phyloP scores from a whole-genome alignment of 306 rosid species.

The Quercus aquifolioides region DNA sequence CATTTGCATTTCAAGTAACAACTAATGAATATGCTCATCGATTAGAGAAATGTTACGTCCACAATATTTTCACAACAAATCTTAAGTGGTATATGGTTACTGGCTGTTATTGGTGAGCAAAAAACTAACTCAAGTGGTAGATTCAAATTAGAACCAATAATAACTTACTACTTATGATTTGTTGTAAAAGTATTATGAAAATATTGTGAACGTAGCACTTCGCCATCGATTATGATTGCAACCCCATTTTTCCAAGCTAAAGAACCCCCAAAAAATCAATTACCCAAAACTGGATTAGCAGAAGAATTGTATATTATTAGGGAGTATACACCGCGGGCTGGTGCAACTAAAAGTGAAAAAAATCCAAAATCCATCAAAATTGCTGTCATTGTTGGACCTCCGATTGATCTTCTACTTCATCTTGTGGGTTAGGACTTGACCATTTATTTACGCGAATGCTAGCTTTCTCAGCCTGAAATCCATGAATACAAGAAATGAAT shows the following conservation, averaged over 20 bases:
- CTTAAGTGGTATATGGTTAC: accelerated
- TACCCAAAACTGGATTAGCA: neutral
- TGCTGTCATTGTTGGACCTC: neutral
- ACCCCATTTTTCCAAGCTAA: neutral
- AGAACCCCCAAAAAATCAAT: neutral
- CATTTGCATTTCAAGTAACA: too few relatives aligned
- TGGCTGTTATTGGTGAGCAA: too few relatives aligned
- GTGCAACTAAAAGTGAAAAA: too few relatives aligned
- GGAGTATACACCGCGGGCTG: neutral
- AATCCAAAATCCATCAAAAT: neutral
- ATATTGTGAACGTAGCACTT: too few relatives aligned
- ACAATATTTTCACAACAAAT: too few relatives aligned
- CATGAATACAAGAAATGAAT: neutral
- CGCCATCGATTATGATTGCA: neutral
- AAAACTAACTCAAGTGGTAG: too few relatives aligned
- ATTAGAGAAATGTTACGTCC: too few relatives aligned
- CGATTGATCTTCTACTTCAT: neutral
- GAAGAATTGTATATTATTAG: neutral
- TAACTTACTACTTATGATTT: too few relatives aligned
- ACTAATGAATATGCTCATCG: too few relatives aligned
- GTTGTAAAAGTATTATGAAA: too few relatives aligned
- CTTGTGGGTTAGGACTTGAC: slow-evolving; percentile 22
- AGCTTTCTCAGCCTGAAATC: slow-evolving; percentile 49
- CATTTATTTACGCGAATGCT: slow-evolving; percentile 33
- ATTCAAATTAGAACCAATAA: too few relatives aligned